Conservation (phyloP, 164 flowering plant species). For the Magnolia kwangsiensis region DNA sequence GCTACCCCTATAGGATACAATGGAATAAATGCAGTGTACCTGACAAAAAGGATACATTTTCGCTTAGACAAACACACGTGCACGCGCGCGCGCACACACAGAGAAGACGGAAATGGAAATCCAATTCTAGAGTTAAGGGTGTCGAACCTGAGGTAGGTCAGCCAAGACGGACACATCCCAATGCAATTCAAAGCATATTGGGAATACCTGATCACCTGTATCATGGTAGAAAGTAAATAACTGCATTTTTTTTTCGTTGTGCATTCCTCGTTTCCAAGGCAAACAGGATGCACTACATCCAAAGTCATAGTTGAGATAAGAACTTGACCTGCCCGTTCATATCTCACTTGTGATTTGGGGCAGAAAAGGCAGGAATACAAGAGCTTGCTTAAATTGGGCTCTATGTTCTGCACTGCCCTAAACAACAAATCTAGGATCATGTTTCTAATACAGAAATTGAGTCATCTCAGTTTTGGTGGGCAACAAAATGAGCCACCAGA, state of each 20-base stretch:
- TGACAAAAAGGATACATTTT: constrained; percentile 18
- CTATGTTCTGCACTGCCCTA: neutral
- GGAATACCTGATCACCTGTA: constrained; percentile 76
- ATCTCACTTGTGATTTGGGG: neutral
- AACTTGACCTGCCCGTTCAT: neutral
- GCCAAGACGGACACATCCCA: constrained; percentile 61
- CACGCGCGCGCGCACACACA: no score
- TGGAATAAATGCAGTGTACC: constrained; percentile 84
- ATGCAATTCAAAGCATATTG: constrained; percentile 66
- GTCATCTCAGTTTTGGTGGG: neutral
- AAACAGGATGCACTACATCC: no score
- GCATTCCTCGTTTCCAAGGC: no score
- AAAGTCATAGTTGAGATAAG: neutral
- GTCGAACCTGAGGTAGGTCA: constrained; percentile 61
- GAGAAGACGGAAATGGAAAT: neutral
- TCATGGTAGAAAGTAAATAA: neutral
- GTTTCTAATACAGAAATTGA: neutral
- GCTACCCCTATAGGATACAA: constrained; percentile 71
- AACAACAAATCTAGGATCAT: neutral
- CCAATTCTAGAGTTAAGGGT: neutral
- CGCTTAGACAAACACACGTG: no score
- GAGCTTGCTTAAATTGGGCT: neutral
- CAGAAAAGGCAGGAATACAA: neutral
- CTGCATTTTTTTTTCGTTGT: neutral
- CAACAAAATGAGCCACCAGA: neutral